phyloP scores from a whole-genome alignment of 768 basidiomycete species.

The Suillus lakei region DNA sequence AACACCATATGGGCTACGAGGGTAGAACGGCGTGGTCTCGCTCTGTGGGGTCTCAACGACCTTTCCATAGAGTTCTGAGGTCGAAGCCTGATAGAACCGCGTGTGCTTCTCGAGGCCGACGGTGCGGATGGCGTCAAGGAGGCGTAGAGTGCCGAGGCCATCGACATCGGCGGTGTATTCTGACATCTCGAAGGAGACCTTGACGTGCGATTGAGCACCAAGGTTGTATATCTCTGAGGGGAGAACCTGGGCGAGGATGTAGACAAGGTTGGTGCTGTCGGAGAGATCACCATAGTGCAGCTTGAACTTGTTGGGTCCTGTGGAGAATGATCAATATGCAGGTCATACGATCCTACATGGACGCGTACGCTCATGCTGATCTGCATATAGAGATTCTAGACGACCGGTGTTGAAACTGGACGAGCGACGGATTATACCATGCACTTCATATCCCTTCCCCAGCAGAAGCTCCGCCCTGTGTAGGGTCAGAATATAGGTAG shows the following conservation, averaged over 20 bases:
- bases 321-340: constrained; percentile 2
- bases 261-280: constrained; percentile 96
- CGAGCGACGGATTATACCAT: constrained; percentile 95
- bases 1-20: constrained; percentile 95
- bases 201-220: constrained; percentile 97
- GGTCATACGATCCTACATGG: constrained; percentile 10
- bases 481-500: constrained; percentile 11
- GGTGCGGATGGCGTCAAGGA: constrained; percentile 95
- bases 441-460: constrained; percentile 89
- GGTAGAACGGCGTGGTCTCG: constrained; percentile 98
- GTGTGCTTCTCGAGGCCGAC: constrained; percentile 93
- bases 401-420: constrained; percentile 98
- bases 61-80: constrained; percentile 96
- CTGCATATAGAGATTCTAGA: constrained; percentile 90
- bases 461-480: constrained; percentile 81
- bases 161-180: constrained; percentile 99
- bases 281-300: constrained; percentile 92
- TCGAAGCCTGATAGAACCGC: constrained; percentile 97
- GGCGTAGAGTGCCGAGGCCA: constrained; percentile 90
- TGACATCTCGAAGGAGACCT: constrained; percentile 99
- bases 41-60: constrained; percentile 95
- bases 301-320: constrained; percentile 79
- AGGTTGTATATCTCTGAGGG: constrained; percentile 98
- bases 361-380: constrained; percentile 86
- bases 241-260: constrained; percentile 93